phyloP scores from a whole-genome alignment of 73 alveolate species.

The Paramecium primaurelia region DNA sequence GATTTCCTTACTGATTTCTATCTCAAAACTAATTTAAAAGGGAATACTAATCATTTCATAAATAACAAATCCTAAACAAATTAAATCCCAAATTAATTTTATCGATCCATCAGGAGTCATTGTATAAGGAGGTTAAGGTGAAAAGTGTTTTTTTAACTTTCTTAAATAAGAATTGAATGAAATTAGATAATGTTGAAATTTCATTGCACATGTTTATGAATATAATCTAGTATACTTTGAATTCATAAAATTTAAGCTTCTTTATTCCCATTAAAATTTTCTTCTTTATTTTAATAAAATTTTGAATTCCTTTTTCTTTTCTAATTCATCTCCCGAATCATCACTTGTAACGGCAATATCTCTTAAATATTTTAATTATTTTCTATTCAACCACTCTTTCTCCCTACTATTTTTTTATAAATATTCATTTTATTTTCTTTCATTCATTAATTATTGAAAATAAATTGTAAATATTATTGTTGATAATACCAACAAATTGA shows the following conservation, averaged over 20 bases:
- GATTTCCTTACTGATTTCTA: neutral
- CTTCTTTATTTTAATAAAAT: neutral
- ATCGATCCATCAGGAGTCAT: constrained; percentile 64
- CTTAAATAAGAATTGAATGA: neutral
- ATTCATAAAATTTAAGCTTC: neutral
- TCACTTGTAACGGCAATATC: neutral
- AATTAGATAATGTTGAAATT: neutral
- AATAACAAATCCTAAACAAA: neutral
- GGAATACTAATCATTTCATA: neutral
- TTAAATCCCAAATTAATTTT: constrained; percentile 72
- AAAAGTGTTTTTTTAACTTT: neutral
- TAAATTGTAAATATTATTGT: neutral
- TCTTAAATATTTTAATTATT: neutral
- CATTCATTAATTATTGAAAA: neutral
- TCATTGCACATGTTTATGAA: neutral
- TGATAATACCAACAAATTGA: neutral
- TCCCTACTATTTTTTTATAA: neutral
- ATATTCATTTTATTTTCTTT: neutral
- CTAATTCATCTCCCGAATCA: neutral
- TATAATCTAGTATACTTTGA: neutral
- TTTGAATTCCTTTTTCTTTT: neutral
- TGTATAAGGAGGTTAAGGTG: neutral
- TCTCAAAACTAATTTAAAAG: neutral
- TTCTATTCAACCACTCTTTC: neutral
- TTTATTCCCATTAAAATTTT: neutral